Percentiles rank a stretch among this genome's conserved stretches.
These are phyloP conservation scores for Aethionema arabicum DNA, from an alignment of 345 rosid species.

Conservation along the genomic window DNA sequence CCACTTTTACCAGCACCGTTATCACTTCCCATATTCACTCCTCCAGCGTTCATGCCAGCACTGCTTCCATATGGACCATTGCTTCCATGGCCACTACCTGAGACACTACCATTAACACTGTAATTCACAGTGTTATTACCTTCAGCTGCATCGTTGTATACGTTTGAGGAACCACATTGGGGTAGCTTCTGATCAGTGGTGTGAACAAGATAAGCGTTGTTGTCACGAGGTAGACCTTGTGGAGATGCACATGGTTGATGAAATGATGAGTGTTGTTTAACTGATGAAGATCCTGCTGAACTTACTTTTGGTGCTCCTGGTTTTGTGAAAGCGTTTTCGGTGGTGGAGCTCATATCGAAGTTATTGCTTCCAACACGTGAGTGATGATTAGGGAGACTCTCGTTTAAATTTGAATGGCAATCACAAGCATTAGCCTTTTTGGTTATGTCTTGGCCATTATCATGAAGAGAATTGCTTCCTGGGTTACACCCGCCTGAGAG, in stretches of 20 bases:
- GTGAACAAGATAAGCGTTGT: slow-evolving; percentile 23
- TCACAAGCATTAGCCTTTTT: slow-evolving; percentile 44
- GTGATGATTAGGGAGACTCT: slow-evolving; percentile 45
- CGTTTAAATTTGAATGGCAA: slow-evolving; percentile 42
- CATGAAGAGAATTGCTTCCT: slow-evolving; percentile 52
- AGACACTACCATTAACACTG: slow-evolving; percentile 67
- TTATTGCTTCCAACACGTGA: slow-evolving; percentile 62
- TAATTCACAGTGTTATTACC: slow-evolving; percentile 46
- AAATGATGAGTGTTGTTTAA: slow-evolving; percentile 23
- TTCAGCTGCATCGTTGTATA: slow-evolving; percentile 34
- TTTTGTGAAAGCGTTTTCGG: slow-evolving; percentile 44
- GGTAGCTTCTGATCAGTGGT: slow-evolving; percentile 29
- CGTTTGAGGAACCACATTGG: slow-evolving; percentile 37
- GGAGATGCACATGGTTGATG: not conserved
- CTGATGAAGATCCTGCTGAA: slow-evolving; percentile 43
- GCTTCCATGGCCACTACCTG: slow-evolving; percentile 71
- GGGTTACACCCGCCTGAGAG: slow-evolving; percentile 43
- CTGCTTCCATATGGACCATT: slow-evolving; percentile 50
- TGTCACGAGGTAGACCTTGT: slow-evolving; percentile 27
- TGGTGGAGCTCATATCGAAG: slow-evolving; percentile 50
- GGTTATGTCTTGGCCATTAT: slow-evolving; percentile 44
- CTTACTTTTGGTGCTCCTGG: slow-evolving; percentile 41
- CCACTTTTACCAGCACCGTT: slow-evolving; percentile 46
- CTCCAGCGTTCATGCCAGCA: slow-evolving; percentile 49
- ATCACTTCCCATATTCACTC: slow-evolving; percentile 51